Evolutionary conservation across 345 rosid genomes (phyloP), one percentile per base, ranked within the genome.

Genomic region (Carallia pectinifolia): DNA sequence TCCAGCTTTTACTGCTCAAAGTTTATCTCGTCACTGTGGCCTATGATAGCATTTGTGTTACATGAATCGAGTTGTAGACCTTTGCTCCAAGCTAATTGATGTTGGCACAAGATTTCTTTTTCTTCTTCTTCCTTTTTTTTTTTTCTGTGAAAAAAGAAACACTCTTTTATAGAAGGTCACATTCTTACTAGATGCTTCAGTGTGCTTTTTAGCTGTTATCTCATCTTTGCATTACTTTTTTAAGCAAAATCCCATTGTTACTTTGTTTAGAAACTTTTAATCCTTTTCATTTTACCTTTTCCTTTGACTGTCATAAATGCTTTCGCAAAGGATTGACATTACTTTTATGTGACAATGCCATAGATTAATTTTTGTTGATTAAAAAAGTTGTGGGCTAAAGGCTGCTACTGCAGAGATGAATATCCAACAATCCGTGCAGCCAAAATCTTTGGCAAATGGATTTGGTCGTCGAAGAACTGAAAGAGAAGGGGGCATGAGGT

Each of bases 381-480:
- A 54, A 5, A 15, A 48, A n/a, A 38, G 33, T 54, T 50, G 38
- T 50, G 54, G 23, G 69, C 40, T 64, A 53, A 39, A 54, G 23
- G 66, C 50, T 56, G 58, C 72, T 55, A 37, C 69, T 2, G 50
- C 50, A 40, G 52, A 67, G 65, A 76, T 67, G 92, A 85, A 65
- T 80, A 56, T 71, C 71, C 95, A 81, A 83, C 91, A 82, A 83
- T 73, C 47, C 73, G 48, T 60, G 44, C 88, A 77, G 69, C 73
- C 89, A 12, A 88, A 71, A 74, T 56, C 88, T 68, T 71, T 86
- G 70, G 70, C 86, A 62, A 93, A 90, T 81, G 98, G 97, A 72
- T 75, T 74, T 81, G 82, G 81, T 39, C 89, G 82, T 64, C 83
- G 83, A 66, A 88, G 85, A 81, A 80, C 60, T 76, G 93, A 87